Evolutionary conservation across 352 stramenopile genomes (phyloP).

Genomic region (Salisapilia sapeloensis): DNA sequence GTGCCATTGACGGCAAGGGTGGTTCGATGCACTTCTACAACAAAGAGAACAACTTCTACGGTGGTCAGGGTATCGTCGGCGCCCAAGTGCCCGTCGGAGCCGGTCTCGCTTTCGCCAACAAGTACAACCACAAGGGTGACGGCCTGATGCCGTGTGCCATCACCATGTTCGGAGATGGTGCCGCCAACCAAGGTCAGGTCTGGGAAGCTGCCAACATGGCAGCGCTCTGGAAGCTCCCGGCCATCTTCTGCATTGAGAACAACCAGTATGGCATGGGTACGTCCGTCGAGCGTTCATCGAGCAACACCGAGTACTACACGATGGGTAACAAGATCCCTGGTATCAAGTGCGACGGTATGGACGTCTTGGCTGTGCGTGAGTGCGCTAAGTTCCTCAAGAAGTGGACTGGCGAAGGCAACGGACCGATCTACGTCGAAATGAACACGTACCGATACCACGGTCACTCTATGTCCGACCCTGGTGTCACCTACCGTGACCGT

Average conservation of each 20-base stretch:
- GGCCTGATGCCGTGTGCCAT: slow-evolving; percentile 87
- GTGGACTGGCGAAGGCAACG: slow-evolving; percentile 91
- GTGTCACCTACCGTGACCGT: slow-evolving; percentile 99
- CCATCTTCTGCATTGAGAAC: slow-evolving; percentile 99
- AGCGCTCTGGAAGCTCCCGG: slow-evolving; percentile 95
- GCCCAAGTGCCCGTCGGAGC: slow-evolving; percentile 96
- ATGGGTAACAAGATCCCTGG: slow-evolving; percentile 99
- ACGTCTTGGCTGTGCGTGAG: slow-evolving; percentile 94
- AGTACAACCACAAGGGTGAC: slow-evolving; percentile 94
- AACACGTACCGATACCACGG: slow-evolving; percentile 99
- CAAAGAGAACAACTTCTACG: slow-evolving; percentile 97
- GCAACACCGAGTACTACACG: slow-evolving; percentile 98
- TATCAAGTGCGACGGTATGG: slow-evolving; percentile 98
- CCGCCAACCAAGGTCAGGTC: slow-evolving; percentile 99
- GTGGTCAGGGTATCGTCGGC: slow-evolving; percentile 96
- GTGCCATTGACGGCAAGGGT: slow-evolving; percentile 90
- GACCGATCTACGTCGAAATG: slow-evolving; percentile 99
- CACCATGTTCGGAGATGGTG: slow-evolving; percentile 98
- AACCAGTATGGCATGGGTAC: slow-evolving; percentile 99
- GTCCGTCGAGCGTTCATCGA: slow-evolving; percentile 91
- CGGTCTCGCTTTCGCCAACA: slow-evolving; percentile 96
- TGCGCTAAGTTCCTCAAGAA: slow-evolving; percentile 96
- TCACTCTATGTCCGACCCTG: slow-evolving; percentile 99
- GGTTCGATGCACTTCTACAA: slow-evolving; percentile 99
- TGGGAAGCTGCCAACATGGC: slow-evolving; percentile 96